Evolutionary conservation across 768 basidiomycete genomes (phyloP).

Genomic region (Panellus pusillus): DNA sequence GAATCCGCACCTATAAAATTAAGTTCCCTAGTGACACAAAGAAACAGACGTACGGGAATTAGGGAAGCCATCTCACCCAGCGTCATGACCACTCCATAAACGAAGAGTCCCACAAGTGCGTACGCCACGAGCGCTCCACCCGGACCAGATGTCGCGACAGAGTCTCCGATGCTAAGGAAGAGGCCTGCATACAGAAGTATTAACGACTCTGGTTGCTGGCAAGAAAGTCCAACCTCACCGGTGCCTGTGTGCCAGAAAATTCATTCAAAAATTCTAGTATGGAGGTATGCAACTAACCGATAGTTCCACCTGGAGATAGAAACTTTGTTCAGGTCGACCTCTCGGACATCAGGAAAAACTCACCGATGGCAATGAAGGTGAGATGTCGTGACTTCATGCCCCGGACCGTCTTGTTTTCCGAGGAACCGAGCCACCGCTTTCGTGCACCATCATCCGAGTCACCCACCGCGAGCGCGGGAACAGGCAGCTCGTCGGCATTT

Average conservation of each 20-base stretch:
- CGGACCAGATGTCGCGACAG: slow-evolving; percentile 45
- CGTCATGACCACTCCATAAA: slow-evolving; percentile 61
- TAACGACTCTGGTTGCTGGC: not conserved
- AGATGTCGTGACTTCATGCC: slow-evolving; percentile 17
- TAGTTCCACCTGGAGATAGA: slow-evolving; percentile 6
- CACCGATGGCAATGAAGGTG: slow-evolving; percentile 16
- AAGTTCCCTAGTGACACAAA: not conserved
- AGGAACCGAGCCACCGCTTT: slow-evolving; percentile 8
- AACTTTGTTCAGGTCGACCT: not conserved
- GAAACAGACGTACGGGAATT: slow-evolving; percentile 29
- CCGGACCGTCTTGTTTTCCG: slow-evolving; percentile 10
- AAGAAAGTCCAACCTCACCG: not conserved
- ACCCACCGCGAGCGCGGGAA: slow-evolving; percentile 1
- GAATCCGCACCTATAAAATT: not conserved
- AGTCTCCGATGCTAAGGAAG: slow-evolving; percentile 14
- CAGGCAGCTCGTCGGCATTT: not conserved
- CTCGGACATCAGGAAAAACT: not conserved
- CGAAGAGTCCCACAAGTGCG: slow-evolving; percentile 56
- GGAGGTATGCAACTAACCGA: not conserved
- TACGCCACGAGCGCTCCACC: slow-evolving; percentile 64
- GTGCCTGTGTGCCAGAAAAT: not conserved
- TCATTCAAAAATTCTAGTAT: not conserved
- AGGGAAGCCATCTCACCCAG: slow-evolving; percentile 27
- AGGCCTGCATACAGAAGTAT: slow-evolving; percentile 2
- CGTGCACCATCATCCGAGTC: not conserved